phyloP scores from a whole-genome alignment of 176 grass and related monocot species.

The Musa acuminata region DNA sequence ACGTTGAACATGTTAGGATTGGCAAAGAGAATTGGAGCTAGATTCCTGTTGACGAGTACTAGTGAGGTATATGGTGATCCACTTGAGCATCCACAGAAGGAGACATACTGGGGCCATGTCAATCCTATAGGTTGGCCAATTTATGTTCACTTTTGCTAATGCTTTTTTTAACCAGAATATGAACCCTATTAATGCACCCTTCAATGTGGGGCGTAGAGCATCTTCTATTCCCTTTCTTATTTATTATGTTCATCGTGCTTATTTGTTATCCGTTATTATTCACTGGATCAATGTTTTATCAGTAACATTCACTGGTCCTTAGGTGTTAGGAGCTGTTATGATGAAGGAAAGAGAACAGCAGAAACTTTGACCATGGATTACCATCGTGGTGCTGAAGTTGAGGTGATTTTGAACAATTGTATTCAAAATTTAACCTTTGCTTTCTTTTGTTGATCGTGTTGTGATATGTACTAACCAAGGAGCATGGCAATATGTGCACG shows the following conservation, averaged over 20 bases:
- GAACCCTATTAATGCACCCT: background rate
- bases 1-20: conserved; percentile 93
- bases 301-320: background rate
- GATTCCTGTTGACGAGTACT: conserved; percentile 87
- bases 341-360: conserved; percentile 94
- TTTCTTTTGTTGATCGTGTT: background rate
- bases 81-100: conserved; percentile 91
- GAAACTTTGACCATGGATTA: conserved; percentile 99
- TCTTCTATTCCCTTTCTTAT: background rate
- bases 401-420: conserved; percentile 36
- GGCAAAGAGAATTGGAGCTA: conserved; percentile 80
- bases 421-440: background rate
- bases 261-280: background rate
- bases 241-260: background rate
- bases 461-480: background rate
- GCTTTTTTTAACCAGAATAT: background rate
- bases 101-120: conserved; percentile 96
- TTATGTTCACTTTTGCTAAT: conserved; percentile 12
- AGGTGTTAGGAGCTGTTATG: conserved; percentile 96
- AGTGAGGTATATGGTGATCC: conserved; percentile 93
- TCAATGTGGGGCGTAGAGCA: background rate
- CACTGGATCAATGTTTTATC: background rate
- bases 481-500: background rate
- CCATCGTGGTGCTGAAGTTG: conserved; percentile 77
- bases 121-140: conserved; percentile 65